Evolutionary conservation across 2,329 filamentous ascomycete genomes (phyloP), one percentile per base, ranked within the genome.

Genomic region (Fusarium luffae): DNA sequence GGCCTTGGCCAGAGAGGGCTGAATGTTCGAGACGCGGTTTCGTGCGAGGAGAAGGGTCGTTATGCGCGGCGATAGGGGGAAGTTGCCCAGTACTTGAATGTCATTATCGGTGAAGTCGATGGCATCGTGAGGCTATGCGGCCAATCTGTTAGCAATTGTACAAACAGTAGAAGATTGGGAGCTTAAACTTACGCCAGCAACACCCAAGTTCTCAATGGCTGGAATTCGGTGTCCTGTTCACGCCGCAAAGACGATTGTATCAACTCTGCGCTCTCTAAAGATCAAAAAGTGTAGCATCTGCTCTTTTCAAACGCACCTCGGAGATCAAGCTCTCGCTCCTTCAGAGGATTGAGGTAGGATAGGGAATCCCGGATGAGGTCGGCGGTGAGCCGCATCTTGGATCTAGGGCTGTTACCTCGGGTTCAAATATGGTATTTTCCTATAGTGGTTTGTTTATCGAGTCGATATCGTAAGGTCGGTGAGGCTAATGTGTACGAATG

Each of bases 81-180:
- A 97, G 83, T 98, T 98, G 71, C 90, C 91, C 69, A 99, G 88
- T 51, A 91, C 85, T 74, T 93, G 89, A 77, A 99, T 95, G 82
- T 98, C 94, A 81, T 99, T 99, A 85, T 99, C 96, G 81, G 96
- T 98, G 77, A 99, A 91, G 84, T 99, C 96, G 85, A 99, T 97
- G 72, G 93, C 90, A 85, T 98, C 96, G 87, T 97, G 94, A 75
- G 94, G 93, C 93, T 97, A 76, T 6, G 10, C 55, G 25, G 37
- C 27, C n/a, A 43, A 43, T n/a, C 27, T 47, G 13, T 66, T 51
- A 66, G 44, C 44, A 63, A 54, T 44, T 28, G 18, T 27, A 19
- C 41, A 34, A 59, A 25, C 28, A 48, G 49, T 7, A 46, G 41
- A 49, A 44, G 41, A 57, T 32, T 55, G 54, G 47, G 41, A 57